Evolutionary conservation across 2,329 filamentous ascomycete genomes (phyloP).

Genomic region (Penicillium capsulatum): DNA sequence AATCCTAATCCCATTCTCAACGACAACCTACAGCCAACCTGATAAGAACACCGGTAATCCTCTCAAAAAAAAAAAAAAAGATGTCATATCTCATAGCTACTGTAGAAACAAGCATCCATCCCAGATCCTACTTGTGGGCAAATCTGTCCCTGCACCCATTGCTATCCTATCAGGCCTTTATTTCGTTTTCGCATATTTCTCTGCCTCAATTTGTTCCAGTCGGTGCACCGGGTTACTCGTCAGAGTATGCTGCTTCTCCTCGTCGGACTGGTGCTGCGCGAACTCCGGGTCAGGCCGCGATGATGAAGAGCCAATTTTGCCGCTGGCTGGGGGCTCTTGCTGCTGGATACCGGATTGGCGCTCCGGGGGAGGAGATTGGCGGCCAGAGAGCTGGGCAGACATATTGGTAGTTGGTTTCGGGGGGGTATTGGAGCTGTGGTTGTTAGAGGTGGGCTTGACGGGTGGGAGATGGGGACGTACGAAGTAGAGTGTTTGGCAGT

Average conservation of each 20-base stretch:
- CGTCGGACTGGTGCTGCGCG: constrained; percentile 24
- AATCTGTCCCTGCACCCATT: constrained; percentile 4
- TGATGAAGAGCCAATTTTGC: constrained; percentile 46
- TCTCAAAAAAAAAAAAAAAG: too few species aligned
- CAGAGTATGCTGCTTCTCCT: constrained; percentile 26
- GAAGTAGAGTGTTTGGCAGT: not conserved
- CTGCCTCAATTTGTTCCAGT: constrained; percentile 37
- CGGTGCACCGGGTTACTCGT: constrained; percentile 43
- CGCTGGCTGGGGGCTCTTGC: constrained; percentile 54
- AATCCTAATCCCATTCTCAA: too few species aligned
- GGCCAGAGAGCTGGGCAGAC: constrained; percentile 62
- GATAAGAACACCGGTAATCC: too few species aligned
- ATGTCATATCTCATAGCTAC: too few species aligned
- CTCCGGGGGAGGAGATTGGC: constrained; percentile 74
- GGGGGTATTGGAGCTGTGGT: too few species aligned
- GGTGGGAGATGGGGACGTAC: not conserved
- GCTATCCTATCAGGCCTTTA: too few species aligned
- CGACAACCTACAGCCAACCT: too few species aligned
- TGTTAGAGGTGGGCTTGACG: not conserved
- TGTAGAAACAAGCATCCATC: too few species aligned
- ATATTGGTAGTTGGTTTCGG: constrained; percentile 33
- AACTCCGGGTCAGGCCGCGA: constrained; percentile 8
- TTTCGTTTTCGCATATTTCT: constrained; percentile 27
- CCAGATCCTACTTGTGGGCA: too few species aligned
- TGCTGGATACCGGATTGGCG: constrained; percentile 62